Conservation (phyloP, 2,329 filamentous ascomycete species). For the Gliomastix tumulicola region DNA sequence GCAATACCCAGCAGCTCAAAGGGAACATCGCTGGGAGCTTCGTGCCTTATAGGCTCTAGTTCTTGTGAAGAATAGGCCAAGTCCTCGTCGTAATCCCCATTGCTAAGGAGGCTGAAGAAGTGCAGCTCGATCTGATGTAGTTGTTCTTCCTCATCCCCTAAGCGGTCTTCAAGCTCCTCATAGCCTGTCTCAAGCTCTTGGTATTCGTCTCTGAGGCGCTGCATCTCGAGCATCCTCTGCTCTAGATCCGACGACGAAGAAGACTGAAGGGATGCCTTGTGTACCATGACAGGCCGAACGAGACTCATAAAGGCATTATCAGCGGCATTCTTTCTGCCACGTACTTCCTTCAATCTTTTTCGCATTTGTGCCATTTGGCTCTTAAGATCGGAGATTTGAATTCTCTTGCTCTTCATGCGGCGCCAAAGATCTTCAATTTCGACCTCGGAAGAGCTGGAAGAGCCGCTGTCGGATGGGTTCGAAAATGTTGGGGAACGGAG, state of each 20-base stretch:
- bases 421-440: conserved; percentile 26
- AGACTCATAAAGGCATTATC: conserved; percentile 33
- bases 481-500: too few species aligned
- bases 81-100: conserved; percentile 11
- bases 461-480: conserved; percentile 6
- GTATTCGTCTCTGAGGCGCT: conserved; percentile 27
- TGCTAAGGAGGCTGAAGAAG: conserved; percentile 28
- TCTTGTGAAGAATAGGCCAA: conserved; percentile 2
- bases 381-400: conserved; percentile 18
- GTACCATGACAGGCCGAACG: conserved; percentile 26
- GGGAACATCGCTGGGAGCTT: conserved; percentile 18
- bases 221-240: conserved; percentile 23
- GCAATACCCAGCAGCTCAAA: conserved; percentile 26
- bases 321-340: conserved; percentile 22
- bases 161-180: conserved; percentile 22
- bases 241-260: conserved; percentile 16
- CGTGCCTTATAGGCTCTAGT: background rate
- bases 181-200: conserved; percentile 26
- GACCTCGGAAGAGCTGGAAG: conserved; percentile 15
- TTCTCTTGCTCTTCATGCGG: conserved; percentile 23
- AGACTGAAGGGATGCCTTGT: conserved; percentile 10
- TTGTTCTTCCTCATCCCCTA: conserved; percentile 27
- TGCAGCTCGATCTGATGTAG: conserved; percentile 25
- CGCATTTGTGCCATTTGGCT: conserved; percentile 22
- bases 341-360: conserved; percentile 19